Percentiles rank a stretch among this genome's conserved stretches.
These are phyloP conservation scores for Huiozyma sinensis DNA, from an alignment of 805 yeast species.

Conservation along the genomic window DNA sequence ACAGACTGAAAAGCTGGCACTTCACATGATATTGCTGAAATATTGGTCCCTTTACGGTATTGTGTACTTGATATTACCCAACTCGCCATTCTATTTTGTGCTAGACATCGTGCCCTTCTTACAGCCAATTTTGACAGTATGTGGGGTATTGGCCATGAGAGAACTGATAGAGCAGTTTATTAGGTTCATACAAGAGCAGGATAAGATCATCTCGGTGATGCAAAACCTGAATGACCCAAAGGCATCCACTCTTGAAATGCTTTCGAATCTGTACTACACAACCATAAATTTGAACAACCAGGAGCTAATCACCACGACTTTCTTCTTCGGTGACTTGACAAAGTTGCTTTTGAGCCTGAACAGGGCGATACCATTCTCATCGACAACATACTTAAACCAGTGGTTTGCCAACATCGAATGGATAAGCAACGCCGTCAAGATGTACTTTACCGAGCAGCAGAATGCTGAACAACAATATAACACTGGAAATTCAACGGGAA, in stretches of 20 bases:
- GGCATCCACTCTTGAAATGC: conserved; percentile 8
- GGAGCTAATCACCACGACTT: conserved; percentile 8
- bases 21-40: conserved; percentile 9
- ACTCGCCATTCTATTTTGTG: conserved; percentile 7
- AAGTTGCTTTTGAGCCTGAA: background rate
- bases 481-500: too few relatives aligned
- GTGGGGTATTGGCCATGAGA: conserved; percentile 6
- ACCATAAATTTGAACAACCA: conserved; percentile 3
- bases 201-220: conserved; percentile 8
- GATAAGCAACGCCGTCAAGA: background rate
- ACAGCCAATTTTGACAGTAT: conserved; percentile 4
- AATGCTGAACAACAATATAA: too few relatives aligned
- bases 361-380: background rate
- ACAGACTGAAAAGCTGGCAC: conserved; percentile 2
- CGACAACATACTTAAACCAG: background rate
- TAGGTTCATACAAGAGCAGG: conserved; percentile 11
- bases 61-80: conserved; percentile 9
- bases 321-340: conserved; percentile 2
- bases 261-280: conserved; percentile 3
- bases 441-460: background rate
- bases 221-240: conserved; percentile 7
- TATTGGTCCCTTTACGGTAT: conserved; percentile 16
- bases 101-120: conserved; percentile 10
- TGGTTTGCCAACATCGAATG: conserved; percentile 1
- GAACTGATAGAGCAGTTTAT: conserved; percentile 13